phyloP scores from a whole-genome alignment of 108 stramenopile genomes.

The Stephanodiscus triporus region DNA sequence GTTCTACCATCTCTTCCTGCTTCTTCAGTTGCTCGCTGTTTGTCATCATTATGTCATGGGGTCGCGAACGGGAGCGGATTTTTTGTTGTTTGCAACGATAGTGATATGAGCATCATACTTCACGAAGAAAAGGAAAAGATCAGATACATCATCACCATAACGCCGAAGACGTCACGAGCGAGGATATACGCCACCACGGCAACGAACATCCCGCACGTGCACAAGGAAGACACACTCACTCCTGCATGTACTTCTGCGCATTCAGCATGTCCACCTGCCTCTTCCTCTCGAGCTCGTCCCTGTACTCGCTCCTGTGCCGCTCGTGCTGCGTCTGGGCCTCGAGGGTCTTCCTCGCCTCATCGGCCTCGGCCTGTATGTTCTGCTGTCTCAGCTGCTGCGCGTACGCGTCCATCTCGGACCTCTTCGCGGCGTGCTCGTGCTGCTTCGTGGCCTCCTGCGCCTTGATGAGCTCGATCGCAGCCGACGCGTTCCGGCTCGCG shows the following conservation, averaged over 20 bases:
- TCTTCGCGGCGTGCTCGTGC: slow-evolving; percentile 84
- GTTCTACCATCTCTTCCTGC: slow-evolving; percentile 94
- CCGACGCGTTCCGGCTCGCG: slow-evolving; percentile 67
- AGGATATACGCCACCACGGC: too few species aligned
- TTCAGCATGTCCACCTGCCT: slow-evolving; percentile 96
- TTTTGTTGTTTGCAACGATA: neutral
- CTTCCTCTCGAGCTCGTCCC: slow-evolving; percentile 96
- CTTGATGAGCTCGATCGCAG: slow-evolving; percentile 93
- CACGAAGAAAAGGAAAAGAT: slow-evolving; percentile 6
- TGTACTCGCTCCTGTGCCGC: slow-evolving; percentile 86
- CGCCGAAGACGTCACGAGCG: too few species aligned
- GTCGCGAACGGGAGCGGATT: neutral
- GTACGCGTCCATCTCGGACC: slow-evolving; percentile 92
- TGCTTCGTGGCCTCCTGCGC: slow-evolving; percentile 96
- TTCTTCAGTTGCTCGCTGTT: slow-evolving; percentile 92
- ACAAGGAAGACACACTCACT: slow-evolving; percentile 58
- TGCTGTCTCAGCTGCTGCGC: slow-evolving; percentile 85
- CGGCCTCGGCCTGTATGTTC: slow-evolving; percentile 93
- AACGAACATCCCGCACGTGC: too few species aligned
- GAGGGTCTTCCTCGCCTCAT: slow-evolving; percentile 93
- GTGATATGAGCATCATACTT: neutral
- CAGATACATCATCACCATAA: too few species aligned
- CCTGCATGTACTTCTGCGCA: slow-evolving; percentile 95
- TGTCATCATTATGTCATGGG: neutral
- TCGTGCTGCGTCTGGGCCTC: slow-evolving; percentile 96